A percentile compares a stretch with the other conserved stretches of the same genome.
These are phyloP conservation scores for Vaccinium corymbosum DNA, from an alignment of 148 eudicot genomes.

Conservation along the genomic window DNA sequence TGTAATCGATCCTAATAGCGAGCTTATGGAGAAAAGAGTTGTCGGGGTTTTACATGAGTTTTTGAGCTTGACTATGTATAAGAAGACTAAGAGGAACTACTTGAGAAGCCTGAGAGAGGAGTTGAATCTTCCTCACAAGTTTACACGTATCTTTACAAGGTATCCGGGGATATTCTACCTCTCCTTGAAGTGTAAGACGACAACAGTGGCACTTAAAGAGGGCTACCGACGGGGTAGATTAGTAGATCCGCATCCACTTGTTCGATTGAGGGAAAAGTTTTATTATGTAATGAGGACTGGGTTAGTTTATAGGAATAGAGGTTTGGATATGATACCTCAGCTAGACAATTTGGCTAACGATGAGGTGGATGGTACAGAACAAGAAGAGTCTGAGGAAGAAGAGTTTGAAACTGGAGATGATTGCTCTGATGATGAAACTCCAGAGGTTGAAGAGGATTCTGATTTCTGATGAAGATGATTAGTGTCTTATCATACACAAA, in stretches of 20 bases:
- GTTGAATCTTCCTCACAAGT: conserved; percentile 80
- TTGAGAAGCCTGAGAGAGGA: conserved; percentile 77
- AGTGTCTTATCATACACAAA: conserved; percentile 3
- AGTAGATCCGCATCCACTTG: conserved; percentile 59
- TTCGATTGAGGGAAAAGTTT: conserved; percentile 62
- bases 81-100: conserved; percentile 89
- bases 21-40: conserved; percentile 88
- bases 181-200: conserved; percentile 92
- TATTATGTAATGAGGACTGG: conserved; percentile 89
- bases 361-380: conserved; percentile 27
- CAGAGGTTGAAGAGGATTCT: conserved; percentile 39
- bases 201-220: conserved; percentile 74
- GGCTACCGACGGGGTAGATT: conserved; percentile 69
- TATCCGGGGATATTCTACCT: conserved; percentile 94
- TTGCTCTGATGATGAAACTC: conserved; percentile 37
- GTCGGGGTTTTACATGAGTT: conserved; percentile 89
- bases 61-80: conserved; percentile 79
- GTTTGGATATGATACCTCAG: conserved; percentile 40
- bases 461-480: conserved; percentile 49
- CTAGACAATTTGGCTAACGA: conserved; percentile 42
- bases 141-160: conserved; percentile 82
- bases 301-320: conserved; percentile 66
- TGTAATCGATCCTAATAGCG: conserved; percentile 63
- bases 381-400: conserved; percentile 42
- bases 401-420: conserved; percentile 40